phyloP scores from a whole-genome alignment of 83 land plant species.

The Isoetes engelmannii region DNA sequence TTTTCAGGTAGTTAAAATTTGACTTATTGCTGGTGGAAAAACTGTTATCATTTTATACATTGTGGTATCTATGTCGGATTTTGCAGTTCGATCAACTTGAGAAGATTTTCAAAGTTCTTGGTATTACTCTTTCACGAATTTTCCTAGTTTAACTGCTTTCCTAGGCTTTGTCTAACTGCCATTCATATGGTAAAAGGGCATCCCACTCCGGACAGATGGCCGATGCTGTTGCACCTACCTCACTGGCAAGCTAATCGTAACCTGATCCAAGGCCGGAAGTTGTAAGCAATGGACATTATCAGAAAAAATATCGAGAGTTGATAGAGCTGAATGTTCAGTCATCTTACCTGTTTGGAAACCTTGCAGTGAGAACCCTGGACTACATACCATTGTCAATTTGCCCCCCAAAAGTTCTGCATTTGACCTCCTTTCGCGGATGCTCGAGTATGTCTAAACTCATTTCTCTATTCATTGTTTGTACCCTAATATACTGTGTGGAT shows the following conservation, averaged over 20 bases:
- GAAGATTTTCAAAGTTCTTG: conserved; percentile 91
- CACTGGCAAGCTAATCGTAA: conserved; percentile 72
- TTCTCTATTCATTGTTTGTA: neutral
- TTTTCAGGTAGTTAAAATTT: conserved; percentile 49
- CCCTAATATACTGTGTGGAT: neutral
- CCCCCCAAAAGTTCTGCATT: conserved; percentile 72
- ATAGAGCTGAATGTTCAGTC: too few species aligned
- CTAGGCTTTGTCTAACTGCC: conserved; percentile 1
- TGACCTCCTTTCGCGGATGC: conserved; percentile 89
- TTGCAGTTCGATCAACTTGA: conserved; percentile 87
- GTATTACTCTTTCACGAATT: conserved; percentile 21
- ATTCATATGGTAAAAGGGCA: conserved; percentile 39
- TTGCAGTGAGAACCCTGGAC: conserved; percentile 65
- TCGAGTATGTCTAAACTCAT: conserved; percentile 47
- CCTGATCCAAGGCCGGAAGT: conserved; percentile 64
- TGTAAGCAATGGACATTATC: conserved; percentile 33
- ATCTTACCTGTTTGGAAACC: neutral
- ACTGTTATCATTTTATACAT: neutral
- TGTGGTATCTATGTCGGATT: conserved; percentile 3
- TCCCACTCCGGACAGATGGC: conserved; percentile 90
- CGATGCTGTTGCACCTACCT: conserved; percentile 76
- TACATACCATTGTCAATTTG: conserved; percentile 58
- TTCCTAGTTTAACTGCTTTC: neutral
- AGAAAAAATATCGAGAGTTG: neutral
- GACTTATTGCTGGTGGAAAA: neutral